phyloP scores from a whole-genome alignment of 805 yeast genomes.

The Suhomyces kilbournensis region DNA sequence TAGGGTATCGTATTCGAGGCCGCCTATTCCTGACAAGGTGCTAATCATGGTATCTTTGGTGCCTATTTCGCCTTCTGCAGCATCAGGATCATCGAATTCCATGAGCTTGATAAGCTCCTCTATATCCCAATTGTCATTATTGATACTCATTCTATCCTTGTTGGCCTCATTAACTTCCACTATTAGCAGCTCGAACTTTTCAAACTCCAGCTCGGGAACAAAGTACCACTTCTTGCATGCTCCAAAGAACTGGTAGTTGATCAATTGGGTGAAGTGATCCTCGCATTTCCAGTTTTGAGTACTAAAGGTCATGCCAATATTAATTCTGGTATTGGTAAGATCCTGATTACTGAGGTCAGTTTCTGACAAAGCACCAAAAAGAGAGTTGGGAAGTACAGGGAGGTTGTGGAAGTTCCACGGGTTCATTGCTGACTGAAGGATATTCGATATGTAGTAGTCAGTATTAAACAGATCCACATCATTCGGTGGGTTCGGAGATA shows the following conservation, averaged over 20 bases:
- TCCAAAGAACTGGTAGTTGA: conserved; percentile 57
- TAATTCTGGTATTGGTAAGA: conserved; percentile 42
- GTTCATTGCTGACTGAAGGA: conserved; percentile 23
- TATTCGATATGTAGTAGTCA: conserved; percentile 16
- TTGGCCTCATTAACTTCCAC: conserved; percentile 14
- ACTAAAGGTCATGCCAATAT: conserved; percentile 53
- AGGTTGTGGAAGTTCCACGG: conserved; percentile 63
- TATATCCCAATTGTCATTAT: conserved; percentile 18
- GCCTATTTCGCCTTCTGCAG: conserved; percentile 1
- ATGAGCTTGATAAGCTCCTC: conserved; percentile 16
- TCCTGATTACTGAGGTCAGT: conserved; percentile 43
- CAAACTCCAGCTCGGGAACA: conserved; percentile 54
- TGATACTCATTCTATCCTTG: conserved; percentile 7
- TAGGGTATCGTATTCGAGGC: conserved; percentile 21
- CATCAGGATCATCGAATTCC: conserved; percentile 12
- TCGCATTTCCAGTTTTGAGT: conserved; percentile 57
- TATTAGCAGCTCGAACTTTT: conserved; percentile 47
- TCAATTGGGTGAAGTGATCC: conserved; percentile 55
- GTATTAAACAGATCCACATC: conserved; percentile 19
- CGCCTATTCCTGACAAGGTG: conserved; percentile 8
- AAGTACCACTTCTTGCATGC: conserved; percentile 58
- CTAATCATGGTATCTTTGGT: background rate
- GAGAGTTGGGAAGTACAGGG: conserved; percentile 47
- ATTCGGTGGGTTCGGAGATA: background rate
- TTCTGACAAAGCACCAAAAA: conserved; percentile 43